Base-by-base conservation (phyloP, 106 monocot species). In the Iris macrosiphon region DNA sequence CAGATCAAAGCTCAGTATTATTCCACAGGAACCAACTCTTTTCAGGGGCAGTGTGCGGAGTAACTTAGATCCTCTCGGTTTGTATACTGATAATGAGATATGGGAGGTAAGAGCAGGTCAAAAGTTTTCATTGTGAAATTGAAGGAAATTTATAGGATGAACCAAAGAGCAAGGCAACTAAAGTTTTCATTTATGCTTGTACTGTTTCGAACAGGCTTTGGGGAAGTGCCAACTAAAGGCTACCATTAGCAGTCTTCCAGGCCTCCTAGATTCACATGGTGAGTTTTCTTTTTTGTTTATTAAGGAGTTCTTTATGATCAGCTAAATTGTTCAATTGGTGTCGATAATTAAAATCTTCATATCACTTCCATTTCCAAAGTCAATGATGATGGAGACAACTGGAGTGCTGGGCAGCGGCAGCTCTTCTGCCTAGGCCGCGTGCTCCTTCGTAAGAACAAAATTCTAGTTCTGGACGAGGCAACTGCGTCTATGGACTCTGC, bases 401-500 rank as follows among this genome's bases (percentile, higher is more conserved):
- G 81, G 81, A 90, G 90, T 22, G 78, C 61, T 4, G 90, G 90
- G 6, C 85, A 90, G 43, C 65, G 81, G 1, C 90, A 90, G 17
- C 78, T 90, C 46, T 78, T 90, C 57, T 90, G 90, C 42, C 69
- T 90, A 8, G 90, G 85, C 3, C 64, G 81, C 9, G 80, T 78
- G 25, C 75, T 85, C 33, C 66, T 90, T 0, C 45, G 60, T 4
- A 85, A 54, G 69, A 90, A 78, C 72, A 90, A 37, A 56, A 78
- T 90, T 54, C 66, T 90, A 7, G 85, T 90, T 51, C 45, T 85
- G 5, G 85, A 90, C 44, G 90, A 90, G 63, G 90, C 90, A 28
- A 90, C 90, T 2, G 90, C 90, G 6, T 90, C 90, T 2, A 75
- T 85, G 45, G 90, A 90, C 37, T 72, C 90, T 42, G 85, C 84